Conservation (phyloP, 2,329 filamentous ascomycete genomes). For the Achaetomium macrosporum region DNA sequence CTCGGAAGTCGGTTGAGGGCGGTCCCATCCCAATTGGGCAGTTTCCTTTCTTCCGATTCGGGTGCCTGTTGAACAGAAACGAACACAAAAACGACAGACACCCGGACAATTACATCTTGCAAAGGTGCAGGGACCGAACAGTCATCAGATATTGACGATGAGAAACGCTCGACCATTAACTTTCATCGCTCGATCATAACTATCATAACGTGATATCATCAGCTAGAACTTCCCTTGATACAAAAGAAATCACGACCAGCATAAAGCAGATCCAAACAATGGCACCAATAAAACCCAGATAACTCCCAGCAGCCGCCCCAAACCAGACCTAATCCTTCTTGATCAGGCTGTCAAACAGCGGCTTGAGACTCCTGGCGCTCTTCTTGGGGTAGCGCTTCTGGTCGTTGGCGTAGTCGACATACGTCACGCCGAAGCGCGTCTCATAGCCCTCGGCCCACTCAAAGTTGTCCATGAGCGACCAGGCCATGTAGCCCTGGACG, state of each 20-base stretch:
- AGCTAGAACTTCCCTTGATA: too few species aligned
- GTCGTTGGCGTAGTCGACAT: constrained; percentile 72
- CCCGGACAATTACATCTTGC: too few species aligned
- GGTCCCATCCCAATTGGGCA: too few species aligned
- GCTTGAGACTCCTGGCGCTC: constrained; percentile 66
- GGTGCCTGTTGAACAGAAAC: too few species aligned
- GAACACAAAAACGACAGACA: too few species aligned
- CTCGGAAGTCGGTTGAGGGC: too few species aligned
- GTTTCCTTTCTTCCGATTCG: too few species aligned
- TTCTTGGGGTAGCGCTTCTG: constrained; percentile 81
- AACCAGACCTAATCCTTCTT: constrained; percentile 45
- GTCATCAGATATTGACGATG: too few species aligned
- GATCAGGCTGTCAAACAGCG: constrained; percentile 66
- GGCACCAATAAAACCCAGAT: background rate
- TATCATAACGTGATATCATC: constrained; percentile 6
- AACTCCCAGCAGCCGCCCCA: background rate
- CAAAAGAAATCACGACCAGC: background rate
- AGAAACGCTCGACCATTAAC: too few species aligned
- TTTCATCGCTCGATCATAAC: constrained; percentile 9
- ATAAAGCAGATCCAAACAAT: background rate
- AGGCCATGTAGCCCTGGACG: constrained; percentile 75
- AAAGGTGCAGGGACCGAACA: too few species aligned
- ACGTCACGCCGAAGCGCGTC: constrained; percentile 79
- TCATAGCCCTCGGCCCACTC: constrained; percentile 91
- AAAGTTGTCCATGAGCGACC: constrained; percentile 83